Evolutionary conservation across 2,329 filamentous ascomycete species (phyloP).

Genomic region (Claviceps sp.): DNA sequence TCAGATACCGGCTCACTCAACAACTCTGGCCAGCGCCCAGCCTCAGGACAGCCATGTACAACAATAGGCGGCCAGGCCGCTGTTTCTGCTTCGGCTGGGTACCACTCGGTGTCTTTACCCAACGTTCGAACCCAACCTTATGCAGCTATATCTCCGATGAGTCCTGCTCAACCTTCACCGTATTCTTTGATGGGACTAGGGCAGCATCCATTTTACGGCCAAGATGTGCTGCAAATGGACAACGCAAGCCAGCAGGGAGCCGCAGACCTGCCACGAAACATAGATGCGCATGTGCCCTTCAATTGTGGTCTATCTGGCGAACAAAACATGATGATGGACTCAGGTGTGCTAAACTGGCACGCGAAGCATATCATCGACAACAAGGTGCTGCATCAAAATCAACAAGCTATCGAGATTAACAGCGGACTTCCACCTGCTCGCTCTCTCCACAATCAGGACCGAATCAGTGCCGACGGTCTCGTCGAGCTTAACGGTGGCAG

Average conservation of each 20-base stretch:
- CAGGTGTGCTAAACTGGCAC: slow-evolving; percentile 13
- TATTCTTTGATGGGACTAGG: slow-evolving; percentile 23
- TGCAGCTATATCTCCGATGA: slow-evolving; percentile 38
- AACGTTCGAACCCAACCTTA: slow-evolving; percentile 29
- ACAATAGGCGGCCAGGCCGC: slow-evolving; percentile 28
- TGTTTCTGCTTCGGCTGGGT: slow-evolving; percentile 19
- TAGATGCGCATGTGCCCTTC: slow-evolving; percentile 66
- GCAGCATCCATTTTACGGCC: slow-evolving; percentile 30
- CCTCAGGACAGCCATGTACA: slow-evolving; percentile 12
- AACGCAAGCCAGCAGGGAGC: slow-evolving; percentile 32
- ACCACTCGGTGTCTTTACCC: slow-evolving; percentile 27
- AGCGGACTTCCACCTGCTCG: slow-evolving; percentile 15
- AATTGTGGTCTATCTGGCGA: slow-evolving; percentile 20
- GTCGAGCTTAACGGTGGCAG: slow-evolving; percentile 24
- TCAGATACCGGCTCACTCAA: slow-evolving; percentile 5
- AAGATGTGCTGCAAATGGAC: slow-evolving; percentile 39
- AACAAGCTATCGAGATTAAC: slow-evolving; percentile 16
- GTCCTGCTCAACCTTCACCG: slow-evolving; percentile 29
- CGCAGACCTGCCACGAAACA: slow-evolving; percentile 44
- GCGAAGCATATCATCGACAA: background rate
- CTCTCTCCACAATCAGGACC: slow-evolving; percentile 11
- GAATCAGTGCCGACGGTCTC: slow-evolving; percentile 10
- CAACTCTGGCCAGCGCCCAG: slow-evolving; percentile 9
- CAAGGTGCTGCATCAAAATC: slow-evolving; percentile 9
- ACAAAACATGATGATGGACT: slow-evolving; percentile 26